Evolutionary conservation across 768 basidiomycete genomes (phyloP).

Genomic region (Kwoniella botswanensis): DNA sequence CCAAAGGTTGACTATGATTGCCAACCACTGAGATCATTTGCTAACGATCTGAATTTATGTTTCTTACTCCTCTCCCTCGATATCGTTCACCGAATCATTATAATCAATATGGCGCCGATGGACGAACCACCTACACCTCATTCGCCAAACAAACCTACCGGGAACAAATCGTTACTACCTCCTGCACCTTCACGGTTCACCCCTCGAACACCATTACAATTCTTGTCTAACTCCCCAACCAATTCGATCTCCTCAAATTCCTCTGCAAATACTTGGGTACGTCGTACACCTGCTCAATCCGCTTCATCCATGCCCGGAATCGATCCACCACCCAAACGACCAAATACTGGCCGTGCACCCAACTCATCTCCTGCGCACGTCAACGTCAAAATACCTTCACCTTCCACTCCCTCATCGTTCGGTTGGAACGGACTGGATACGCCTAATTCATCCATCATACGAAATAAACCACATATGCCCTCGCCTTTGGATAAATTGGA

Average conservation of each 20-base stretch:
- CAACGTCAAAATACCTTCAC: constrained; percentile 32
- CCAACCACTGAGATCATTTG: not conserved
- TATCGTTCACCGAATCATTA: constrained; percentile 7
- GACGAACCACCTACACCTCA: not conserved
- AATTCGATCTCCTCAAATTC: constrained; percentile 21
- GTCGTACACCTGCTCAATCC: constrained; percentile 28
- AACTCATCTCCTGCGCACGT: constrained; percentile 16
- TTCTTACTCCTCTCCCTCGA: constrained; percentile 6
- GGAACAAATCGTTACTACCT: constrained; percentile 17
- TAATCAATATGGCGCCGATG: constrained; percentile 10
- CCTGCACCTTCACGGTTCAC: constrained; percentile 31
- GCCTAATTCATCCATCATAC: constrained; percentile 17
- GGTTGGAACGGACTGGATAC: constrained; percentile 2
- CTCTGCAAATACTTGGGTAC: constrained; percentile 15
- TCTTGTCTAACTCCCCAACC: constrained; percentile 32
- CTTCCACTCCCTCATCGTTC: constrained; percentile 1
- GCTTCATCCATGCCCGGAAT: constrained; percentile 17
- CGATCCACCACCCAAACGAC: constrained; percentile 17
- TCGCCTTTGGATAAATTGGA: constrained; percentile 37
- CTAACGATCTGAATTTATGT: not conserved
- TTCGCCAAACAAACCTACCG: not conserved
- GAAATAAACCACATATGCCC: constrained; percentile 29
- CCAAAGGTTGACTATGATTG: not conserved
- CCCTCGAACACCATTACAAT: constrained; percentile 45
- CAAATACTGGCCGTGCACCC: constrained; percentile 9